A percentile compares a stretch with the other conserved stretches of the same genome.
Evolutionary conservation across 371 early-diverging fungal species (phyloP).

Genomic region (Mortierella sp.): DNA sequence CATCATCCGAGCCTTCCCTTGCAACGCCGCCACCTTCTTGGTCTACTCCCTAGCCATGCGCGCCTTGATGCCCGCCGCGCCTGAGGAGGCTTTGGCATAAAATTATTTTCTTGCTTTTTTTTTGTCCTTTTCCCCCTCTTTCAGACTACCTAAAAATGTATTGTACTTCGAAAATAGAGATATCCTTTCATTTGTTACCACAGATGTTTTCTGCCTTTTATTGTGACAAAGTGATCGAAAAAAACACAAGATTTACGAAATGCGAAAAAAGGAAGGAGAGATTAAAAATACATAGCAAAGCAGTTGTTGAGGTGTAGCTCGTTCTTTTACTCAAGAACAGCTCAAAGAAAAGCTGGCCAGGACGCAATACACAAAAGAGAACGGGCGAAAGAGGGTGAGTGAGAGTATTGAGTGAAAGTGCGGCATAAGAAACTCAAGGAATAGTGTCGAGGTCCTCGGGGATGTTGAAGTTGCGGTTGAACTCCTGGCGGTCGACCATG

Average conservation of each 20-base stretch:
- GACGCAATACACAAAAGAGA: background rate
- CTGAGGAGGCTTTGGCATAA: constrained; percentile 46
- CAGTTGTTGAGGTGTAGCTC: background rate
- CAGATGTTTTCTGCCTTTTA: background rate
- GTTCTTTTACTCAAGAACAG: background rate
- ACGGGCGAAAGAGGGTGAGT: background rate
- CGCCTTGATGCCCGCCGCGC: constrained; percentile 34
- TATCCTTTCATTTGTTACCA: background rate
- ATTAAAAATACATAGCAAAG: background rate
- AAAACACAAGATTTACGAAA: no score
- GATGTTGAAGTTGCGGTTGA: constrained; percentile 83
- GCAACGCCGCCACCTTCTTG: constrained; percentile 87
- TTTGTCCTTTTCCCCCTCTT: background rate
- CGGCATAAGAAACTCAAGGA: constrained; percentile 26
- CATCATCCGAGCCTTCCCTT: constrained; percentile 85
- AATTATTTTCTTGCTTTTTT: background rate
- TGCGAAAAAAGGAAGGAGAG: background rate
- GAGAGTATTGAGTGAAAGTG: background rate
- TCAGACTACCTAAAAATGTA: background rate
- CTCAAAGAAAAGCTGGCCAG: background rate
- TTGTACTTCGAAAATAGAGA: constrained; percentile 8
- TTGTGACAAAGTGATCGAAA: no score
- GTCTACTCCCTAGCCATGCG: constrained; percentile 74
- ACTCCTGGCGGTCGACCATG: constrained; percentile 76
- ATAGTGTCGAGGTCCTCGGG: constrained; percentile 87